phyloP scores from a whole-genome alignment of 129 eudicot genomes.

The Pittosporum tobira region DNA sequence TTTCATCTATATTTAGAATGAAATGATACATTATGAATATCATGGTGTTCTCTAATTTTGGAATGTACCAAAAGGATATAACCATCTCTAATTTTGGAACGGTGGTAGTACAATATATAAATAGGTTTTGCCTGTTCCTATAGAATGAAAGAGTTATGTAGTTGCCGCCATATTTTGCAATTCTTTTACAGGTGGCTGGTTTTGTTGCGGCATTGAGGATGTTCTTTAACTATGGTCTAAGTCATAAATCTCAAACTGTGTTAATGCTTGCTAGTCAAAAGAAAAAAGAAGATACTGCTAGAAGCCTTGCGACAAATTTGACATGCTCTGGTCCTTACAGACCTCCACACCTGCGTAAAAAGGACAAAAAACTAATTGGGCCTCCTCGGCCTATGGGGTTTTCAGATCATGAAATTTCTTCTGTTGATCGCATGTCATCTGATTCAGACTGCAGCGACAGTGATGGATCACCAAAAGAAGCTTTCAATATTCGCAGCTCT shows the following conservation, averaged over 20 bases:
- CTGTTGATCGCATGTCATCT: slow-evolving; percentile 45
- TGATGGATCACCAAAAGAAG: slow-evolving; percentile 51
- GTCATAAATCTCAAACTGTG: slow-evolving; percentile 27
- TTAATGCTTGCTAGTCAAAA: slow-evolving; percentile 22
- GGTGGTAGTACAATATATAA: too few species aligned
- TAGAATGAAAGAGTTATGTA: not conserved
- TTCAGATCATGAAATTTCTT: slow-evolving; percentile 24
- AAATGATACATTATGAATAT: too few species aligned
- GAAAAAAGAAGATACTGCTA: slow-evolving; percentile 27
- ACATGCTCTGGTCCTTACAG: slow-evolving; percentile 56
- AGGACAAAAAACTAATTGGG: slow-evolving; percentile 24
- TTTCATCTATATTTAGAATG: too few species aligned
- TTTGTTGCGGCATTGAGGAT: slow-evolving; percentile 67
- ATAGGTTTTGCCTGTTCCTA: not conserved
- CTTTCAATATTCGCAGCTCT: slow-evolving; percentile 27
- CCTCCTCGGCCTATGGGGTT: slow-evolving; percentile 23
- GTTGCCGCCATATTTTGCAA: not conserved
- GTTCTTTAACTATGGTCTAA: slow-evolving; percentile 71
- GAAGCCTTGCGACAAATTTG: slow-evolving; percentile 17
- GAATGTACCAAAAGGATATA: too few species aligned
- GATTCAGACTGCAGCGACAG: slow-evolving; percentile 90
- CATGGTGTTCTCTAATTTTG: too few species aligned
- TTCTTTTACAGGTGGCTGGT: slow-evolving; percentile 62
- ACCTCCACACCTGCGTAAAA: slow-evolving; percentile 91
- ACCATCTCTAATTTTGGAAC: too few species aligned